A percentile compares a stretch with the other conserved stretches of the same genome.
Conservation (phyloP, 2,329 filamentous ascomycete species). For the Penicillium sp. region DNA sequence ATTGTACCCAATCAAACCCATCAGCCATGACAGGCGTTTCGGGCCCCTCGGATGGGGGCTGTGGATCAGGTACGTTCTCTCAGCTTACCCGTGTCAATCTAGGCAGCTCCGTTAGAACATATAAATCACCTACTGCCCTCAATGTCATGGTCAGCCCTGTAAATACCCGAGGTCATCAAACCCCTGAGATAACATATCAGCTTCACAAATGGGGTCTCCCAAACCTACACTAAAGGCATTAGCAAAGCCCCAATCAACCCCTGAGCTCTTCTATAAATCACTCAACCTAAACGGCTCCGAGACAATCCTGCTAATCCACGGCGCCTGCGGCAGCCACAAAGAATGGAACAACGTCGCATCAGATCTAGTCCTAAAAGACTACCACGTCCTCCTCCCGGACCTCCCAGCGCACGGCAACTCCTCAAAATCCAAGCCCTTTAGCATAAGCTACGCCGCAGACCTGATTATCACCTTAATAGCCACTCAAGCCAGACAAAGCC, state of each 20-base stretch:
- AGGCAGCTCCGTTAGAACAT: neutral
- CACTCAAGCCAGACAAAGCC: constrained; percentile 3
- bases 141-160: neutral
- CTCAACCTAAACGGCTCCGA: constrained; percentile 4
- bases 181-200: too few relatives aligned
- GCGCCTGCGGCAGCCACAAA: constrained; percentile 8
- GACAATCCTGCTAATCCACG: constrained; percentile 16
- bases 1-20: too few relatives aligned
- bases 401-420: constrained; percentile 18
- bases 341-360: constrained; percentile 13
- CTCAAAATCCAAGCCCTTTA: constrained; percentile 6
- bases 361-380: constrained; percentile 4
- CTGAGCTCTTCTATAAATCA: neutral
- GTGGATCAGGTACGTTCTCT: neutral
- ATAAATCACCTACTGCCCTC: neutral
- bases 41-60: neutral
- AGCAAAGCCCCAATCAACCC: neutral
- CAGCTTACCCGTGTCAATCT: too few relatives aligned
- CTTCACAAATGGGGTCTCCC: too few relatives aligned
- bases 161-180: too few relatives aligned
- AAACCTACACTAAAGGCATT: neutral
- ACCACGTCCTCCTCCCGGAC: constrained; percentile 17
- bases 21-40: neutral
- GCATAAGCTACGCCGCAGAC: constrained; percentile 1
- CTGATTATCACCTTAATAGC: constrained; percentile 6